A percentile compares a stretch with the other conserved stretches of the same genome.
phyloP scores from a whole-genome alignment of 192 early-diverging fungal species.

The Diversispora epigaea region DNA sequence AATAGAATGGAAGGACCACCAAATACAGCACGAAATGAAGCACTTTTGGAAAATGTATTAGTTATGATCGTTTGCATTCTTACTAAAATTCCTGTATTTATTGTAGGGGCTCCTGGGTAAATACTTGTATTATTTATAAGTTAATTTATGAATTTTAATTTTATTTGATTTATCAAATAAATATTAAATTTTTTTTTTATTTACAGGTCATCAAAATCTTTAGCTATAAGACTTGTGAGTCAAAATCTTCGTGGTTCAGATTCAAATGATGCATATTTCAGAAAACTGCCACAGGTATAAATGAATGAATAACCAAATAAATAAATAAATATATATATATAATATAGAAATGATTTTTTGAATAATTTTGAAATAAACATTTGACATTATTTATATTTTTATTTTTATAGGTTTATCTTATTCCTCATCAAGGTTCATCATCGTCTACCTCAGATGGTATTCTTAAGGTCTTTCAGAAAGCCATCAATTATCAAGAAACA shows the following conservation, averaged over 20 bases:
- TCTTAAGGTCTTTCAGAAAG: conserved; percentile 33
- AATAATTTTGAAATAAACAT: not conserved
- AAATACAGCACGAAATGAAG: conserved; percentile 24
- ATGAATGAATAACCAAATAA: no score
- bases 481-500: conserved; percentile 20
- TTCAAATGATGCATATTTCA: conserved; percentile 32
- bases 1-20: conserved; percentile 16
- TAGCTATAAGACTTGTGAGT: conserved; percentile 27
- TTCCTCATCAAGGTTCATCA: conserved; percentile 37
- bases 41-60: conserved; percentile 32
- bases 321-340: not conserved
- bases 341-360: not conserved
- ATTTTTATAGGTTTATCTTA: conserved; percentile 27
- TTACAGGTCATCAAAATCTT: conserved; percentile 24
- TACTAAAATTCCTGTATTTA: conserved; percentile 21
- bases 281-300: conserved; percentile 19
- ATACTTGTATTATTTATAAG: no score
- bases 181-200: not conserved
- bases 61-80: conserved; percentile 26
- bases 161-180: not conserved
- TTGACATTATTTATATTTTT: not conserved
- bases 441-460: conserved; percentile 38
- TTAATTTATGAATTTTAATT: no score
- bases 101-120: conserved; percentile 29
- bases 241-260: conserved; percentile 33